Evolutionary conservation across 768 basidiomycete genomes (phyloP), one percentile per base, ranked within the genome.

Genomic region (Leccinum arenicola): DNA sequence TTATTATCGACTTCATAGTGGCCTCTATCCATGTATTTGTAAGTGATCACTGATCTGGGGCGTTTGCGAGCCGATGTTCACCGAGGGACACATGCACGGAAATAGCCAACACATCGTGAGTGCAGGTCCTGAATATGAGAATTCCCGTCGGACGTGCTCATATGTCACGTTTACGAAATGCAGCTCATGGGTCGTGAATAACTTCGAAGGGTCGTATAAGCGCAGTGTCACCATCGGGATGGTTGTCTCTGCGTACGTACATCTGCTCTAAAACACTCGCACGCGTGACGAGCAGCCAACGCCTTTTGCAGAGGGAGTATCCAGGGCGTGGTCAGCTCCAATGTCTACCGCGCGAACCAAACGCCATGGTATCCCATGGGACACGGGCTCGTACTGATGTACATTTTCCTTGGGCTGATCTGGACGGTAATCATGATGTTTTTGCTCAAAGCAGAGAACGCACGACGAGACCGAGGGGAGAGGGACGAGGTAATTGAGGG

Each of bases 11-110:
- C n/a, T 1, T 29, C 35, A 14, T 55, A 85, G 86, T 63, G 89
- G 90, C 8, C 90, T 91, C 57, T 91, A 88, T 68, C 87, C 89
- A 5, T 77, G 84, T 33, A 85, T 90, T 61, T 78, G 87, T 85
- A 68, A 82, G 85, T 70, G 64, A 19, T 38, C 21, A 1, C 48
- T 27, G 27, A 48, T 54, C 15, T 4, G 11, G 12, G 31, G n/a
- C 49, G 9, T 45, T 25, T 45, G 25, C 0, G 27, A 10, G 11
- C 9, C n/a, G 35, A 45, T 27, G 40, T 33, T 58, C 17, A 50
- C 40, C 27, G 27, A 27, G 27, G 27, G 27, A 27, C 27, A 27
- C 25, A 40, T 50, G 17, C 48, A 23, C 23, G n/a, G 47, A 12
- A 48, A 63, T 25, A 86, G 86, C 86, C 12, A 87, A 87, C 65